Percentiles rank a stretch among this genome's conserved stretches.
phyloP scores from a whole-genome alignment of 441 rosid genomes.

The Biscutella laevigata region DNA sequence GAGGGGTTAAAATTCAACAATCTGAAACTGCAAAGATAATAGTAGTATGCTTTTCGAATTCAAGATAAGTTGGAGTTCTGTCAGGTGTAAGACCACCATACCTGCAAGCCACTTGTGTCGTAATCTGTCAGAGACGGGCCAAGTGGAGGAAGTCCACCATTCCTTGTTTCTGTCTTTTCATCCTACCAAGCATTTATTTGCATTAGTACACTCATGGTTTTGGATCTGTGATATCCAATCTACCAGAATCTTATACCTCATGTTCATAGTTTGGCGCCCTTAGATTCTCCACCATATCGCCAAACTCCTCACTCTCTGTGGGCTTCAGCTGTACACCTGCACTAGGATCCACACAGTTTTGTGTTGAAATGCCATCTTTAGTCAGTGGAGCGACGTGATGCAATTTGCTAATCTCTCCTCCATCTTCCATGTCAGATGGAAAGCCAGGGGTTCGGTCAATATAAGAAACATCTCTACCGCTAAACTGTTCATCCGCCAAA shows the following conservation, averaged over 20 bases:
- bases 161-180: constrained; percentile 38
- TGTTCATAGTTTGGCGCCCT: constrained; percentile 38
- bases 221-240: constrained; percentile 21
- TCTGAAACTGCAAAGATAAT: constrained; percentile 10
- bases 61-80: background rate
- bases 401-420: constrained; percentile 25
- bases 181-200: constrained; percentile 39
- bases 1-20: background rate
- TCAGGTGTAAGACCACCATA: constrained; percentile 20
- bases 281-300: constrained; percentile 50
- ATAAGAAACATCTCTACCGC: constrained; percentile 43
- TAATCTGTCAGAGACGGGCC: constrained; percentile 46
- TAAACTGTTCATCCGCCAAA: constrained; percentile 55
- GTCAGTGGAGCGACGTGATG: constrained; percentile 29
- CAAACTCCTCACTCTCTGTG: constrained; percentile 55
- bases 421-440: constrained; percentile 30
- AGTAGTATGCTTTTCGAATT: background rate
- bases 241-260: constrained; percentile 44
- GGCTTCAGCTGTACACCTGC: constrained; percentile 32
- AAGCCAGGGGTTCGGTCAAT: constrained; percentile 52
- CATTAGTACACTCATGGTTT: constrained; percentile 18
- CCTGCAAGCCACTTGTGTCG: constrained; percentile 72
- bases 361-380: constrained; percentile 31
- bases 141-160: constrained; percentile 50
- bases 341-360: constrained; percentile 31